These are phyloP conservation scores for Pythium aristosporum DNA, from an alignment of 352 stramenopile genomes.

Conservation along the genomic window DNA sequence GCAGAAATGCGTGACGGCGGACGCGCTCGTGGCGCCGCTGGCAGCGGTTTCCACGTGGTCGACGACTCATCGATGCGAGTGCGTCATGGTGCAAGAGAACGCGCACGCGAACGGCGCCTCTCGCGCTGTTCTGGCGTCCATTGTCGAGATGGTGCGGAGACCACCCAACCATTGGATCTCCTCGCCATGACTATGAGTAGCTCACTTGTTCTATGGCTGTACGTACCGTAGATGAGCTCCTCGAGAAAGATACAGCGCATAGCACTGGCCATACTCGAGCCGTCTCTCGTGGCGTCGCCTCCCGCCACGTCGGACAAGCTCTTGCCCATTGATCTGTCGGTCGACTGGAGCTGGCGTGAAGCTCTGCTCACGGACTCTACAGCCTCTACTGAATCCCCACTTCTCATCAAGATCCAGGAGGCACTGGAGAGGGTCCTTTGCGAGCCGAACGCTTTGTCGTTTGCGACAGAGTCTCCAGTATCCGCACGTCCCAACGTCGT, in stretches of 20 bases:
- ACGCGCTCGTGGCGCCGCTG: slow-evolving; percentile 20
- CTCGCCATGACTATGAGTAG: neutral
- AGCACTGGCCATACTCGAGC: slow-evolving; percentile 8
- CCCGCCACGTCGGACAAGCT: slow-evolving; percentile 39
- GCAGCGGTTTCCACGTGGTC: slow-evolving; percentile 30
- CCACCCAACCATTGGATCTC: neutral
- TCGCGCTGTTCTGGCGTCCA: slow-evolving; percentile 49
- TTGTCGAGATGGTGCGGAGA: slow-evolving; percentile 38
- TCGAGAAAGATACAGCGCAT: slow-evolving; percentile 25
- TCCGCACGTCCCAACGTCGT: slow-evolving; percentile 47
- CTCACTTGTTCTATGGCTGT: neutral
- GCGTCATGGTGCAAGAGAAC: slow-evolving; percentile 70
- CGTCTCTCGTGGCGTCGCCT: slow-evolving; percentile 16
- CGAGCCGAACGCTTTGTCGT: neutral
- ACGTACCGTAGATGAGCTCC: slow-evolving; percentile 4
- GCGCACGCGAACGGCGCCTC: slow-evolving; percentile 46
- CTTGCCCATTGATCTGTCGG: slow-evolving; percentile 42
- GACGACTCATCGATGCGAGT: slow-evolving; percentile 38
- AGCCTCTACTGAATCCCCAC: neutral
- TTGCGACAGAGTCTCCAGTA: neutral
- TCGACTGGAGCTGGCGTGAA: slow-evolving; percentile 21
- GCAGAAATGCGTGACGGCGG: slow-evolving; percentile 66
- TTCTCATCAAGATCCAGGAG: slow-evolving; percentile 34
- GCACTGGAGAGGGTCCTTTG: slow-evolving; percentile 31
- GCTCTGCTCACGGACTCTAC: slow-evolving; percentile 22